Base-by-base conservation (phyloP, 495 filamentous ascomycete genomes). In the Aspergillus hancockii region DNA sequence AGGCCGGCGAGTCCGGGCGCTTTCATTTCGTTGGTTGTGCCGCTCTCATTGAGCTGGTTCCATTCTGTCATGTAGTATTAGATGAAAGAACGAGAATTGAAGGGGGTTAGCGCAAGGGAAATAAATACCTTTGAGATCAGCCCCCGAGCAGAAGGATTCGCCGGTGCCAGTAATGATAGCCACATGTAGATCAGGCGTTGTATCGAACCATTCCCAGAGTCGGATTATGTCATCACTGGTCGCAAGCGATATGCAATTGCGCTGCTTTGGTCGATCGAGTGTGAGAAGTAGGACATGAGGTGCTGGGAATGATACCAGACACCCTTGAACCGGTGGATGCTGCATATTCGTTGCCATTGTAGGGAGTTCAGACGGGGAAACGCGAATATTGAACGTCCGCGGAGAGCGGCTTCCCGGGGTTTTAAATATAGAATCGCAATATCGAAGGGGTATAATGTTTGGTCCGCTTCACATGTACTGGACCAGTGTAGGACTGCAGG, bases 81-180 rank as follows among this genome's bases (percentile, higher is more conserved):
- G 54, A 36, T 43, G 14, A 22, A 16, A 21, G 14, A 18, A 16
- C 4, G 4, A 12, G 23, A 45, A 16, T 0, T 21, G 28, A 22
- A 3, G 30, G 10, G 7, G 7, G 7, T 28, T 28, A 28, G 7
- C 3, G 7, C 25, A 36, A 36, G 18, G 23, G 55, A 16, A 22
- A 21, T 13, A 10, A 16, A 22, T 62, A 75, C 75, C 75, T 59
- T 71, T 68, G 21, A 86, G 66, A 65, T 86, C 83, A 9, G 83
- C 82, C 0, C 83, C 83, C 1, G 83, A 79, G 62, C 81, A 85
- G 52, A 86, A 86, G 0, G 82, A 80, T 41, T 76, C 72, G 8
- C 83, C 83, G 6, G 72, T 70, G 25, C 83, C 83, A 0, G 83
- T 86, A 47, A 86, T 74, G 34, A 86, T 81, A 8, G 72, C 82